Evolutionary conservation across 163 green algal species (phyloP).

Genomic region (Prototheca wickerhamii): DNA sequence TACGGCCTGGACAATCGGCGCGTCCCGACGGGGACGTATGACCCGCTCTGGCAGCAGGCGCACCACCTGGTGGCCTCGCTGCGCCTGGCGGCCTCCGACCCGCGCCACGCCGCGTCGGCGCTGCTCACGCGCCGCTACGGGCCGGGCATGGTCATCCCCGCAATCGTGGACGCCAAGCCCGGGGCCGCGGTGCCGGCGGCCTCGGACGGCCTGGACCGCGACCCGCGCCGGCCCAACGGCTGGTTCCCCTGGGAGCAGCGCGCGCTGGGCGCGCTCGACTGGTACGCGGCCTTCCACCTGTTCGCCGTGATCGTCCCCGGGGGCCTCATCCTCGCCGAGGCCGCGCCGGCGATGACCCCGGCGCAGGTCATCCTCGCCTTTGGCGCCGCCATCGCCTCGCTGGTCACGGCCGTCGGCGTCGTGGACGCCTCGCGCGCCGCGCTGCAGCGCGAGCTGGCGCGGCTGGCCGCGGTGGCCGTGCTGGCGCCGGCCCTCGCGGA

Average conservation of each 20-base stretch:
- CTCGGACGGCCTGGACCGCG: background rate
- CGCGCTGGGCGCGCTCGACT: constrained; percentile 9
- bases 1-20: constrained; percentile 22
- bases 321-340: background rate
- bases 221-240: background rate
- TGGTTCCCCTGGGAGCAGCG: constrained; percentile 11
- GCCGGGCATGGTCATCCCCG: constrained; percentile 8
- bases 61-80: constrained; percentile 16
- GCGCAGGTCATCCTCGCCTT: background rate
- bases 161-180: constrained; percentile 5
- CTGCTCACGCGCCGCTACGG: constrained; percentile 8
- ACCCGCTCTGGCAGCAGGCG: constrained; percentile 25
- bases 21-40: constrained; percentile 17
- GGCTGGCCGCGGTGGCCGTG: background rate
- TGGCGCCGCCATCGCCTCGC: background rate
- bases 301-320: background rate
- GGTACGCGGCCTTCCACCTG: constrained; percentile 6
- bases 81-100: constrained; percentile 3
- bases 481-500: background rate
- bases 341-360: background rate
- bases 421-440: background rate
- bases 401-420: background rate
- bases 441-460: background rate
- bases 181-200: background rate
- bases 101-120: background rate